Percentiles rank a stretch among this genome's conserved stretches.
Conservation (phyloP, 75 land plant species). For the Picea sitchensis region DNA sequence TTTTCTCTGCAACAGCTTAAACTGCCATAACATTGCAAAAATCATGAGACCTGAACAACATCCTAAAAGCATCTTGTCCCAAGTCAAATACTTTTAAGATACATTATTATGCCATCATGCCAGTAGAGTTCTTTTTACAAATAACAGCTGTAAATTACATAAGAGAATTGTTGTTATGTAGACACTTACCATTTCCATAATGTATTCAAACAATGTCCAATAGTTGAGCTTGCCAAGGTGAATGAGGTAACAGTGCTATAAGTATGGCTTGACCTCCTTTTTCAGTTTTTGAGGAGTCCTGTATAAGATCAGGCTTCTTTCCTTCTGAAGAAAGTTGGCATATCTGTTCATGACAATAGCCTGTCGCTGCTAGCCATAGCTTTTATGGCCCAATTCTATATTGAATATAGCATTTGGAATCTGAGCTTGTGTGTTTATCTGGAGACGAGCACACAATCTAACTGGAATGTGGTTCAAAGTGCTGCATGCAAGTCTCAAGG, state of each 20-base stretch:
- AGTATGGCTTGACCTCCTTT: background rate
- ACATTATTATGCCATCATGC: too few relatives aligned
- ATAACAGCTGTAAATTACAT: background rate
- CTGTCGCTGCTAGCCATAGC: background rate
- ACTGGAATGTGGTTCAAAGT: too few relatives aligned
- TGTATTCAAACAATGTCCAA: background rate
- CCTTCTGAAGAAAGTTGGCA: background rate
- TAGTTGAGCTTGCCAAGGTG: background rate
- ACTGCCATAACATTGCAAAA: too few relatives aligned
- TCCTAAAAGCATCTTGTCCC: too few relatives aligned
- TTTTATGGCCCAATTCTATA: background rate
- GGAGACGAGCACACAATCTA: background rate
- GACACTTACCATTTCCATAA: background rate
- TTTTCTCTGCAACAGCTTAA: too few relatives aligned
- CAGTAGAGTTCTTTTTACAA: background rate
- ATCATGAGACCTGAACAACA: too few relatives aligned
- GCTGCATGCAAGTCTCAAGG: too few relatives aligned
- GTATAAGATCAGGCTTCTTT: background rate
- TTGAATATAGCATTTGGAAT: background rate
- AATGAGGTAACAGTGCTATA: background rate
- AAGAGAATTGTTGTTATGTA: background rate
- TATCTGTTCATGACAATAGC: background rate
- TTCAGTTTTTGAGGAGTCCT: background rate
- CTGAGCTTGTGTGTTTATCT: background rate
- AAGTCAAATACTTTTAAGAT: too few relatives aligned